Conservation (phyloP, 768 basidiomycete species). For the Daedaleopsis sinensis region DNA sequence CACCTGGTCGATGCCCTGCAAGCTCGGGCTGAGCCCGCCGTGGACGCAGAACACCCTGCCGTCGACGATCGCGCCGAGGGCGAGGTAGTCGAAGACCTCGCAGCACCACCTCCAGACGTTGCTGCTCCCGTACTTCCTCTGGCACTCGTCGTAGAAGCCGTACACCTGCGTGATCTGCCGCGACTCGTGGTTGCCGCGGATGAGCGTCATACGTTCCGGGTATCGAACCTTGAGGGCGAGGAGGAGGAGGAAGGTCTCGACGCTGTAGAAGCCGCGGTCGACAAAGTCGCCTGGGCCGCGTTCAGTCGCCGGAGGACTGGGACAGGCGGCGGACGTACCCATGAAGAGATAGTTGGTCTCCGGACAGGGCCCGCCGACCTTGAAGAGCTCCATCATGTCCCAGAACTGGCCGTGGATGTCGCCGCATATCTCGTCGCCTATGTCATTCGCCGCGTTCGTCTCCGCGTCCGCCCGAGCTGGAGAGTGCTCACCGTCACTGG, state of each 20-base stretch:
- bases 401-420: slow-evolving; percentile 99
- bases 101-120: slow-evolving; percentile 99
- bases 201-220: slow-evolving; percentile 95
- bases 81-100: slow-evolving; percentile 97
- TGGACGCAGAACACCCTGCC: slow-evolving; percentile 97
- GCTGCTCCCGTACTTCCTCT: slow-evolving; percentile 89
- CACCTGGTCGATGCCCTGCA: slow-evolving; percentile 89
- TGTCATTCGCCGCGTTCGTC: slow-evolving; percentile 11
- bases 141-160: slow-evolving; percentile 95
- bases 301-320: neutral
- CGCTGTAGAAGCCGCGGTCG: slow-evolving; percentile 95
- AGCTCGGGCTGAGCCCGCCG: slow-evolving; percentile 90
- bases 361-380: slow-evolving; percentile 89
- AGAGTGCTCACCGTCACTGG: slow-evolving; percentile 82
- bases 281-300: slow-evolving; percentile 85
- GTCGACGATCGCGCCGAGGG: slow-evolving; percentile 94
- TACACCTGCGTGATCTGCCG: slow-evolving; percentile 97
- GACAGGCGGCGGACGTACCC: slow-evolving; percentile 53
- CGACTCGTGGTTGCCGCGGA: slow-evolving; percentile 97
- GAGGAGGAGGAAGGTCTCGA: slow-evolving; percentile 94
- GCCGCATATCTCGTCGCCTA: slow-evolving; percentile 70
- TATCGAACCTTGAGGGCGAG: slow-evolving; percentile 96
- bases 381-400: slow-evolving; percentile 95
- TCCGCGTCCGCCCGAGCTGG: slow-evolving; percentile 21
- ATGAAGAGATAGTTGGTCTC: slow-evolving; percentile 97